phyloP scores from a whole-genome alignment of 768 basidiomycete species.

The Suillus clintonianus region DNA sequence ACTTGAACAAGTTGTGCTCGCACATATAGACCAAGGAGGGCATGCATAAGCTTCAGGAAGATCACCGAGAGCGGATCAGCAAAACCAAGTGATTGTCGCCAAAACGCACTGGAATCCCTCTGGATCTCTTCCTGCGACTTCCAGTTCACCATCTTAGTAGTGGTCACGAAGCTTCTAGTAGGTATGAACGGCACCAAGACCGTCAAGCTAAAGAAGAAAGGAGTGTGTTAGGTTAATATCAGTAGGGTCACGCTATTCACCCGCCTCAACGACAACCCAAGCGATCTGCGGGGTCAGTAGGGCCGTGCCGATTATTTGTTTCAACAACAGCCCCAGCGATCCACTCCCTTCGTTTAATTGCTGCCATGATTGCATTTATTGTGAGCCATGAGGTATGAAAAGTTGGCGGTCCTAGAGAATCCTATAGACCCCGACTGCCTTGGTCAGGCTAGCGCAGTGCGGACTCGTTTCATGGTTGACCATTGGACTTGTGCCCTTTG shows the following conservation, averaged over 20 bases:
- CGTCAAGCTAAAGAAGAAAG: neutral
- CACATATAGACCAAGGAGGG: constrained; percentile 46
- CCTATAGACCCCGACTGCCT: neutral
- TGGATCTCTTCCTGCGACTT: constrained; percentile 38
- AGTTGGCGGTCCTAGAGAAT: neutral
- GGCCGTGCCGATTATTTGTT: neutral
- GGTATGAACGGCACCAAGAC: neutral
- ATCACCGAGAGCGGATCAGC: constrained; percentile 27
- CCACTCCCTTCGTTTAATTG: neutral
- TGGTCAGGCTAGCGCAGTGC: neutral
- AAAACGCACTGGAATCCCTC: constrained; percentile 35
- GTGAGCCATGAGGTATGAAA: neutral
- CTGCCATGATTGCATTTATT: neutral
- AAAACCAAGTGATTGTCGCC: neutral
- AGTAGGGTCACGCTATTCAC: neutral
- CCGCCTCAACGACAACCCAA: no score
- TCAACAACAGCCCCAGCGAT: neutral
- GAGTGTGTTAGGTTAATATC: neutral
- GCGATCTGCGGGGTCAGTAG: no score
- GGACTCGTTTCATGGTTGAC: neutral
- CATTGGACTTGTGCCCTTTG: neutral
- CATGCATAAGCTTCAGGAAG: constrained; percentile 44
- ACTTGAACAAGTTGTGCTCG: constrained; percentile 19
- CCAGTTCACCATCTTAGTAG: constrained; percentile 40
- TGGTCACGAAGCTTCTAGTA: neutral